Evolutionary conservation across 495 filamentous ascomycete genomes (phyloP).

Genomic region (Lepidopterella palustris): DNA sequence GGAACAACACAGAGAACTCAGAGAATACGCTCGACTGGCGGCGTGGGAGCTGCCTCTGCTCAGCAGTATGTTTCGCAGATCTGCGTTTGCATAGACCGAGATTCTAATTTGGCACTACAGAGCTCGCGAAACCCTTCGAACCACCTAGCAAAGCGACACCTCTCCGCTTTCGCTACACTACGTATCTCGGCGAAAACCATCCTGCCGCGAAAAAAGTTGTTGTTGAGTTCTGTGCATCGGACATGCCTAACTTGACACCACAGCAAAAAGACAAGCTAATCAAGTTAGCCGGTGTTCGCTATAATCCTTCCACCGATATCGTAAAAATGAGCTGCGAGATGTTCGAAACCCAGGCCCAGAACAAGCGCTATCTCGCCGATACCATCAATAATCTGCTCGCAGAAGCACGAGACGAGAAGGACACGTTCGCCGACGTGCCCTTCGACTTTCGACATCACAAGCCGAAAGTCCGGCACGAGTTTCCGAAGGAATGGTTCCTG

Average conservation of each 20-base stretch:
- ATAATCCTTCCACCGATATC: conserved; percentile 78
- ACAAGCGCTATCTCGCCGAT: conserved; percentile 89
- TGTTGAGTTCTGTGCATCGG: conserved; percentile 70
- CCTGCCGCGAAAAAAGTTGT: conserved; percentile 90
- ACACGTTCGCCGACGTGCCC: conserved; percentile 83
- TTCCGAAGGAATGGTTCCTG: conserved; percentile 78
- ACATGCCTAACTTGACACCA: conserved; percentile 59
- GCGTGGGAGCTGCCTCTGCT: conserved; percentile 97
- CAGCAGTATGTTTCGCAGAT: conserved; percentile 55
- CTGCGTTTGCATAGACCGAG: neutral
- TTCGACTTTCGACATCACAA: conserved; percentile 85
- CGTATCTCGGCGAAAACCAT: conserved; percentile 89
- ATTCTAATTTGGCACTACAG: conserved; percentile 39
- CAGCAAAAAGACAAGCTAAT: conserved; percentile 71
- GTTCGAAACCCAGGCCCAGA: conserved; percentile 81
- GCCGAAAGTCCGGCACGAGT: conserved; percentile 57
- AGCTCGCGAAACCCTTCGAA: conserved; percentile 72
- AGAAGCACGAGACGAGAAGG: conserved; percentile 65
- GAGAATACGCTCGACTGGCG: conserved; percentile 78
- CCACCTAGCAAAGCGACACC: conserved; percentile 58
- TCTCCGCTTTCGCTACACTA: conserved; percentile 94
- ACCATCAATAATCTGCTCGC: conserved; percentile 63
- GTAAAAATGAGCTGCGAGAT: conserved; percentile 88
- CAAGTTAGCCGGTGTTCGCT: conserved; percentile 81
- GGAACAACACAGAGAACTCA: conserved; percentile 79